phyloP scores from a whole-genome alignment of 2,329 filamentous ascomycete genomes.

The Colletotrichum graminicola region DNA sequence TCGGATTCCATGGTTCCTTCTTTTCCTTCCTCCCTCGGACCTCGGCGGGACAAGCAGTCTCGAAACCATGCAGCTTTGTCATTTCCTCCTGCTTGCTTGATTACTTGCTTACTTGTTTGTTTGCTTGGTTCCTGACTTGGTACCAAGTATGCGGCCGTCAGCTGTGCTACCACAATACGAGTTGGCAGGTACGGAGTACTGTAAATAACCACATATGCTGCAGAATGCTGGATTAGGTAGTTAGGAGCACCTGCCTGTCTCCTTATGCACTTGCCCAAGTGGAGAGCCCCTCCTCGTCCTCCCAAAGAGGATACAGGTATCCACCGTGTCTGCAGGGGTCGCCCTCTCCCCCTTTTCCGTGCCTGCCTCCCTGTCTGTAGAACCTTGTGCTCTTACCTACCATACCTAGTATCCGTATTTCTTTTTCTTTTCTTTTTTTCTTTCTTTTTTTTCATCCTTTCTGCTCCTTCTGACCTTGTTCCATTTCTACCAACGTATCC shows the following conservation, averaged over 20 bases:
- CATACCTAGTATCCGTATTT: background rate
- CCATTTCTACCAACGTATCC: background rate
- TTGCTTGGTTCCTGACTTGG: too few species aligned
- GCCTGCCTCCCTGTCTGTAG: background rate
- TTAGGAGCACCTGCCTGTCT: background rate
- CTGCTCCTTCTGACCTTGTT: background rate
- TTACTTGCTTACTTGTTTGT: background rate
- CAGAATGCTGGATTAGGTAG: background rate
- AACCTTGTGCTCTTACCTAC: background rate
- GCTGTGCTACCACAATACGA: background rate
- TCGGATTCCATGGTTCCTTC: too few species aligned
- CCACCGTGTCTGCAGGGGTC: constrained; percentile 18
- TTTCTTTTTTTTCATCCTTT: constrained; percentile 9
- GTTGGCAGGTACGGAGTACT: too few species aligned
- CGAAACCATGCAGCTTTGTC: constrained; percentile 12
- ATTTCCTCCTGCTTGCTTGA: constrained; percentile 4
- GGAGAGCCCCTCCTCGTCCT: background rate
- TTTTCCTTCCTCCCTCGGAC: background rate
- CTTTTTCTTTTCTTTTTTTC: constrained; percentile 6
- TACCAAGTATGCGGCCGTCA: background rate
- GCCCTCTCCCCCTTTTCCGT: constrained; percentile 8
- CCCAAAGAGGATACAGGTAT: background rate
- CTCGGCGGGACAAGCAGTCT: background rate
- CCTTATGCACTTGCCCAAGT: too few species aligned
- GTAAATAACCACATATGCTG: background rate